These are phyloP conservation scores for Gastrolobium villosum DNA, from an alignment of 306 rosid genomes.

Conservation along the genomic window DNA sequence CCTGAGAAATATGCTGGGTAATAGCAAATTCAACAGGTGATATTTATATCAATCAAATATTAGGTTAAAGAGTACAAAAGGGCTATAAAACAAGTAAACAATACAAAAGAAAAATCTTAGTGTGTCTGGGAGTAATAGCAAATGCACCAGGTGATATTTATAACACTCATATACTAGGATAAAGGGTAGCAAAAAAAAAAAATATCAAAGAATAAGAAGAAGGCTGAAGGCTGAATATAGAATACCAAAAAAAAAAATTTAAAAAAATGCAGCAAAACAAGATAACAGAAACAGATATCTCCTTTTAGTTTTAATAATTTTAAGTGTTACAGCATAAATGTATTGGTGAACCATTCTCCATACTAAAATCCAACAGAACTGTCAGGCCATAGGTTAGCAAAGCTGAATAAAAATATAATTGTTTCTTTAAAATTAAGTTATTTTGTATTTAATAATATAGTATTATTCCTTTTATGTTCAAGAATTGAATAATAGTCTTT, in stretches of 20 bases:
- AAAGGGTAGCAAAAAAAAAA: not conserved
- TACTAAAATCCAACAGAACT: conserved; percentile 12
- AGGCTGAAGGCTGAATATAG: not conserved
- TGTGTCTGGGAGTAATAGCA: not conserved
- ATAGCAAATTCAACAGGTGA: conserved; percentile 2
- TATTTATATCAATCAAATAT: conserved; percentile 2
- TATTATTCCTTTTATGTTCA: conserved; percentile 13
- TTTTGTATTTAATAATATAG: conserved; percentile 8
- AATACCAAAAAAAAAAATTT: not conserved
- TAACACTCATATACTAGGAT: not conserved
- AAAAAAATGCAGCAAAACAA: not conserved
- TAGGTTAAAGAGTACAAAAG: not conserved
- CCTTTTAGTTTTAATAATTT: conserved; percentile 11
- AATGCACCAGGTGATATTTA: not conserved
- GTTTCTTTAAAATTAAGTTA: conserved; percentile 18
- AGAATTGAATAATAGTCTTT: not conserved
- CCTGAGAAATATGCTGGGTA: conserved; percentile 9
- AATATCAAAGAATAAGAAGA: no score
- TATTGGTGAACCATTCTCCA: conserved; percentile 24
- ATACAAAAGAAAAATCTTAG: not conserved
- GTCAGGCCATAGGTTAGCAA: not conserved
- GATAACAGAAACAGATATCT: not conserved
- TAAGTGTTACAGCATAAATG: not conserved
- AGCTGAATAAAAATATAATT: conserved; percentile 11
- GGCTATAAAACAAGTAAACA: not conserved